These are phyloP conservation scores for Penicillium dipodomyicola DNA, from an alignment of 495 filamentous ascomycete species.

Conservation along the genomic window DNA sequence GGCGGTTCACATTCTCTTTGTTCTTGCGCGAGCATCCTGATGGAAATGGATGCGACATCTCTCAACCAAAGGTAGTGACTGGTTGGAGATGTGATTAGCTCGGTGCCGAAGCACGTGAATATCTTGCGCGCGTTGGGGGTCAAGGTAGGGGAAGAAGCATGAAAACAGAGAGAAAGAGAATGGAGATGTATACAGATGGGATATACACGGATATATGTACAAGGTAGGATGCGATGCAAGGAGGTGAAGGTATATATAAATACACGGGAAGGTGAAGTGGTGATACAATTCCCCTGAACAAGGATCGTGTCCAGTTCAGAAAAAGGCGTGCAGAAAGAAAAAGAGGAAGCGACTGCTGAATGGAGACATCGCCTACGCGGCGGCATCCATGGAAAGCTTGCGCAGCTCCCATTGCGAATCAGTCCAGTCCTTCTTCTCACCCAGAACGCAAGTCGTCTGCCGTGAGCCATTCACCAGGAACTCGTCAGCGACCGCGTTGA, in stretches of 20 bases:
- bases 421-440: slow-evolving; percentile 80
- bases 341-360: not conserved
- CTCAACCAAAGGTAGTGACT: slow-evolving; percentile 25
- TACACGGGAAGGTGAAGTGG: slow-evolving; percentile 19
- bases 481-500: slow-evolving; percentile 75
- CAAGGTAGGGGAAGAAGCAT: slow-evolving; percentile 2
- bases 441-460: slow-evolving; percentile 64
- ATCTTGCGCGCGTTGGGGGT: slow-evolving; percentile 23
- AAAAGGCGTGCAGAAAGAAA: not conserved
- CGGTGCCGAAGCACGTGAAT: slow-evolving; percentile 44
- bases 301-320: not conserved
- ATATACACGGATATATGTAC: slow-evolving; percentile 31
- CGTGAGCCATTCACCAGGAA: slow-evolving; percentile 71
- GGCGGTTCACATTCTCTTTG: slow-evolving; percentile 39
- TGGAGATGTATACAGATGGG: slow-evolving; percentile 15
- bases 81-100: slow-evolving; percentile 39
- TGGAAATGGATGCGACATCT: slow-evolving; percentile 25
- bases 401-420: slow-evolving; percentile 43
- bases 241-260: slow-evolving; percentile 18
- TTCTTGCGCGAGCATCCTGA: slow-evolving; percentile 44
- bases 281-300: slow-evolving; percentile 2
- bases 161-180: slow-evolving; percentile 11
- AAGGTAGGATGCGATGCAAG: slow-evolving; percentile 16
- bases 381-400: slow-evolving; percentile 43
- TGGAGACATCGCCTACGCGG: slow-evolving; percentile 14